Percentiles rank a stretch among this genome's conserved stretches.
These are phyloP conservation scores for Daldinia sp. DNA, from an alignment of 2,329 filamentous ascomycete genomes.

Conservation along the genomic window DNA sequence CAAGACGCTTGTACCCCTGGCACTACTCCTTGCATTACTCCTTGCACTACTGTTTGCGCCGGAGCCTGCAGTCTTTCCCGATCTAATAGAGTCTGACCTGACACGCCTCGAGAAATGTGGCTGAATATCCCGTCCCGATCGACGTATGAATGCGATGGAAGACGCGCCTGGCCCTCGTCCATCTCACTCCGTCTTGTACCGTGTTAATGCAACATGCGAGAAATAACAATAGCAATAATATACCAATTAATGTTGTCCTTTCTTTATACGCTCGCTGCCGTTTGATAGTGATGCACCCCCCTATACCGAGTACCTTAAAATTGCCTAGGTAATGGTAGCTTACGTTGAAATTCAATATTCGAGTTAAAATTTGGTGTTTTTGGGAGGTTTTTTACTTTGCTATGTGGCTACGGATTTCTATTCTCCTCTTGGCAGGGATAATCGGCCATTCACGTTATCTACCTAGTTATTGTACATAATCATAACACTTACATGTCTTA, in stretches of 20 bases:
- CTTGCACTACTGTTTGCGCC: no score
- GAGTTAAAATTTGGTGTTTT: not conserved
- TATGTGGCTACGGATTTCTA: constrained; percentile 3
- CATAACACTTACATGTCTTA: no score
- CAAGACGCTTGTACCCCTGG: constrained; percentile 27
- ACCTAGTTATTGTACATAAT: no score
- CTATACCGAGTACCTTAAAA: not conserved
- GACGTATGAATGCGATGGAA: constrained; percentile 1
- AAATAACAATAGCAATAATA: no score
- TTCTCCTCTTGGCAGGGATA: constrained; percentile 32
- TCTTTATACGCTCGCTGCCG: no score
- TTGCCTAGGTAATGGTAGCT: no score
- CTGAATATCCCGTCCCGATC: constrained; percentile 3
- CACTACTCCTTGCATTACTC: no score
- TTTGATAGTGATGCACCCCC: no score
- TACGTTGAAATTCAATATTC: constrained; percentile 1
- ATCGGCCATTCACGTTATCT: constrained; percentile 9
- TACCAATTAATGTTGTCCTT: not conserved
- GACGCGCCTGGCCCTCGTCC: constrained; percentile 7
- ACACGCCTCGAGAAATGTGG: not conserved
- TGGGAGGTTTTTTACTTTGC: not conserved
- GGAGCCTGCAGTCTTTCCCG: constrained; percentile 21
- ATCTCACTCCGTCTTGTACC: constrained; percentile 8
- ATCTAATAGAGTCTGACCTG: constrained; percentile 7
- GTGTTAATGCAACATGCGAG: no score